Evolutionary conservation across 495 filamentous ascomycete genomes (phyloP).

Genomic region (Oidiodendron maius): DNA sequence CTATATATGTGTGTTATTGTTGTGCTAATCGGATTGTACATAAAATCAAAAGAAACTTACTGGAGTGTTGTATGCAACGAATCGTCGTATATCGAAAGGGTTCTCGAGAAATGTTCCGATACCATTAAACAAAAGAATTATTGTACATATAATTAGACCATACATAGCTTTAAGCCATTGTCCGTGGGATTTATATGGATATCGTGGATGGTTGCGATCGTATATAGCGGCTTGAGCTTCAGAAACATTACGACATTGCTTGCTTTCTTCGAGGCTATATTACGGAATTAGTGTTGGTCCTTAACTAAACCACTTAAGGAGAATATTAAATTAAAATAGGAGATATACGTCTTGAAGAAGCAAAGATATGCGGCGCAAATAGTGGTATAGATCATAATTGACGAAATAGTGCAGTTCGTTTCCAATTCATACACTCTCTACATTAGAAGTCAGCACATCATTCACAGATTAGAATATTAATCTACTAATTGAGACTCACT

Average conservation of each 20-base stretch:
- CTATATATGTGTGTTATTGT: too few relatives aligned
- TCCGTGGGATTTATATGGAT: conserved; percentile 42
- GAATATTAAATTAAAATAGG: too few relatives aligned
- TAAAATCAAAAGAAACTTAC: too few relatives aligned
- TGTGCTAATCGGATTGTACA: too few relatives aligned
- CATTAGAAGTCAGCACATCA: neutral
- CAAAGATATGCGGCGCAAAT: conserved; percentile 39
- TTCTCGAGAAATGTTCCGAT: conserved; percentile 29
- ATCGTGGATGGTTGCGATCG: conserved; percentile 36
- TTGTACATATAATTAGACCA: conserved; percentile 32
- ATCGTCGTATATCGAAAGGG: conserved; percentile 32
- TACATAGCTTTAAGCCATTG: conserved; percentile 40
- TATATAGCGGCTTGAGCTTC: conserved; percentile 31
- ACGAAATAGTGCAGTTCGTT: conserved; percentile 40
- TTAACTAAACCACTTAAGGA: too few relatives aligned
- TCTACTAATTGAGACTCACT: conserved; percentile 27
- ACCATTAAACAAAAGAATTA: conserved; percentile 42
- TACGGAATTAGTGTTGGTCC: neutral
- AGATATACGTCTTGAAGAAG: conserved; percentile 35
- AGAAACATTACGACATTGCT: conserved; percentile 27
- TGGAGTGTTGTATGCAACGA: conserved; percentile 41
- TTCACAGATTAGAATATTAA: neutral
- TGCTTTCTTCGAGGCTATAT: conserved; percentile 26
- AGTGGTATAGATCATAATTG: conserved; percentile 35
- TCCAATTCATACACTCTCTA: conserved; percentile 31